phyloP scores from a whole-genome alignment of 2,329 filamentous ascomycete species.

The Epichloe sylvatica region DNA sequence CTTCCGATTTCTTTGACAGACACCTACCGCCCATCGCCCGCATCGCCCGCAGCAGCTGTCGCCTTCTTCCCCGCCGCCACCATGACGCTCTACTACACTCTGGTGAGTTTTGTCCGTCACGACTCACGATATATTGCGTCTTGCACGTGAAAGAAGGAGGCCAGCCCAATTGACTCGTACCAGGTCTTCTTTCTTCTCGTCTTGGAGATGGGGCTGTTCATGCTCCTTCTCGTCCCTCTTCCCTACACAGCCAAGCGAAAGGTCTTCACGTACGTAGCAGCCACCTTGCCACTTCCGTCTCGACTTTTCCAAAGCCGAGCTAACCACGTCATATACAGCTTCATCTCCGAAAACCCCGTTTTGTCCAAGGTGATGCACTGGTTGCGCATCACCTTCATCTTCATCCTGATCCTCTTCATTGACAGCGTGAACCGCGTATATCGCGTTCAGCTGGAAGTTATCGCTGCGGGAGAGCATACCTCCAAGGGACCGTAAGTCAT shows the following conservation, averaged over 20 bases:
- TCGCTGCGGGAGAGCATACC: conserved; percentile 49
- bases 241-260: conserved; percentile 75
- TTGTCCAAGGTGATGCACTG: conserved; percentile 94
- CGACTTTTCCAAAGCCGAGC: not conserved
- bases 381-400: conserved; percentile 97
- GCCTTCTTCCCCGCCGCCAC: conserved; percentile 15
- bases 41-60: conserved; percentile 2
- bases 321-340: conserved; percentile 33
- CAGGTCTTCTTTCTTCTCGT: conserved; percentile 76
- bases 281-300: conserved; percentile 8
- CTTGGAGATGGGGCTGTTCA: conserved; percentile 70
- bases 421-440: conserved; percentile 95
- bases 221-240: conserved; percentile 70
- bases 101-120: conserved; percentile 24
- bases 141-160: no score
- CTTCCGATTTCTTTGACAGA: no score
- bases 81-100: conserved; percentile 46
- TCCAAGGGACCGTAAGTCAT: conserved; percentile 31
- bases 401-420: conserved; percentile 95
- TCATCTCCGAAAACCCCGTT: conserved; percentile 76
- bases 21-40: not conserved
- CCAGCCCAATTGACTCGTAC: conserved; percentile 12
- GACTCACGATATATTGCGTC: not conserved
- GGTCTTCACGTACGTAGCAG: conserved; percentile 56
- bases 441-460: conserved; percentile 82